Base-by-base conservation (phyloP, 345 rosid genomes). In the Toxicodendron radicans region DNA sequence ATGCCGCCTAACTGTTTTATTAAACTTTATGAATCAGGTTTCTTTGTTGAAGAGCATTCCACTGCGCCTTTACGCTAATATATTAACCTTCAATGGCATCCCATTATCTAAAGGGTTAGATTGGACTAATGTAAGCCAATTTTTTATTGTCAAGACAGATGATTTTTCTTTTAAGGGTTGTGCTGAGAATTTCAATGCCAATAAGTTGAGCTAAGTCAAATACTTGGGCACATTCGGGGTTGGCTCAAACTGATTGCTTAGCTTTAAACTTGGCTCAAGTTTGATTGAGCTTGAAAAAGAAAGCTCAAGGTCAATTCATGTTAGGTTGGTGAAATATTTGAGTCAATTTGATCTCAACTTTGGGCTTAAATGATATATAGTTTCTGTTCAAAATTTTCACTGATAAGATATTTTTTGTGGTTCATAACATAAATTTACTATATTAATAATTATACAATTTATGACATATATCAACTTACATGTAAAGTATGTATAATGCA, bases 71-170 rank as follows among this genome's bases (percentile, higher is more conserved):
- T 85, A 77, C 58, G 98, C 90, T n/a, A 93, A 87, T 58, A 68
- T 79, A 3, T 56, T 85, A 76, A 83, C 98, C 59, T 93, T 93
- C 72, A 43, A 79, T n/a, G 80, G 82, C 16, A 78, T 89, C 13
- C 78, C 98, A 3, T 76, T 87, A 35, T 76, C 86, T 20, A 87
- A 85, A 66, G 79, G 78, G 74, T 79, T 85, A 58, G 97, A 93
- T 78, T 91, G 90, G 97, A 88, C 95, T 24, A 88, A 90, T 70
- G 98, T 90, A 80, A 86, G 88, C 63, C 58, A 16, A 23, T 14
- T 45, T 9, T 58, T 23, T 58, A 27, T n/a, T 21, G 27, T 43
- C 30, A 20, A 56, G 3, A 9, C 24, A 35, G 24, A 64, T 20
- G 23, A n/a, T 61, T 61, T 59, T 32, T 58, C 10, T 33, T 17